Conservation (phyloP, 202 grass and related monocot species). For the Schoenoplectus triqueter region DNA sequence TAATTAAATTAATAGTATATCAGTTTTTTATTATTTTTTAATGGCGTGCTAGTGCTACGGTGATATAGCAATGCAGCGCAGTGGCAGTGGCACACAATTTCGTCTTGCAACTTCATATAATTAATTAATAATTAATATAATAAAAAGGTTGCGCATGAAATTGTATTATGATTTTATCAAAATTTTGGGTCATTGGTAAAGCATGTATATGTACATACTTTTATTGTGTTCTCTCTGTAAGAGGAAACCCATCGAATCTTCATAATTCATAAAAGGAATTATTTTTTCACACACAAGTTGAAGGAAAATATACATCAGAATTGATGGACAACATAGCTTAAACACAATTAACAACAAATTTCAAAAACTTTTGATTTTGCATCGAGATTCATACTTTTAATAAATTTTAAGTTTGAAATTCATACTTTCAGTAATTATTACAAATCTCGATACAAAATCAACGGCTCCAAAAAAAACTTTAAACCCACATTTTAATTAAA, state of each 20-base stretch:
- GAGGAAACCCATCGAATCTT: neutral
- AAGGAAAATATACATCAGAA: too few relatives aligned
- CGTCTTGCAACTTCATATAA: neutral
- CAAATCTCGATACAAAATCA: too few relatives aligned
- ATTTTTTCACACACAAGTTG: too few relatives aligned
- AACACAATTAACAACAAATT: too few relatives aligned
- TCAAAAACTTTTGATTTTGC: too few relatives aligned
- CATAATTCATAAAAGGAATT: neutral
- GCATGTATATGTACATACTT: neutral
- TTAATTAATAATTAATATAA: neutral
- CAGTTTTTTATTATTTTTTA: neutral
- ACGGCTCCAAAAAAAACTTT: too few relatives aligned
- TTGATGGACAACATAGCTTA: too few relatives aligned
- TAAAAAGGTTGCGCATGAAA: conserved; percentile 12
- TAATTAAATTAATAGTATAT: neutral
- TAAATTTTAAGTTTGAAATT: too few relatives aligned
- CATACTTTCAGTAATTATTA: too few relatives aligned
- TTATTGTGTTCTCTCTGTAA: neutral
- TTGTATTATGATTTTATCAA: neutral
- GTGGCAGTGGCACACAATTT: neutral
- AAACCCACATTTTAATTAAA: too few relatives aligned
- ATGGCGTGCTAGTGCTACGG: neutral
- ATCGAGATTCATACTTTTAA: too few relatives aligned
- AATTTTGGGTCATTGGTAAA: neutral
- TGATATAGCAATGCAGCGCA: neutral